These are phyloP conservation scores for Penicillium turbatum DNA, from an alignment of 495 filamentous ascomycete genomes.

Conservation along the genomic window DNA sequence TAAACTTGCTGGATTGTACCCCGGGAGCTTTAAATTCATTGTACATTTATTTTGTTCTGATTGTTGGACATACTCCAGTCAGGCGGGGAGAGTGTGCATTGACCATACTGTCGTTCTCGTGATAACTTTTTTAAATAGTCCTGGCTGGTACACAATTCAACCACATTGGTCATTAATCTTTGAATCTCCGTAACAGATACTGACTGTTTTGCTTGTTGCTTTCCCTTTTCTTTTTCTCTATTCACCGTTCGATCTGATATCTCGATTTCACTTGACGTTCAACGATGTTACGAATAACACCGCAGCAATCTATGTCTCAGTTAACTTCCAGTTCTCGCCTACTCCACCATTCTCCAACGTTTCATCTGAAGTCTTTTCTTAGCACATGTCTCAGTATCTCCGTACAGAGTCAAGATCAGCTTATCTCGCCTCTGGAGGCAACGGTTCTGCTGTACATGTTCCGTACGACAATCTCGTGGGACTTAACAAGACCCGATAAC, in stretches of 20 bases:
- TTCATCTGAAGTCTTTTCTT: not conserved
- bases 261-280: not conserved
- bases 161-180: not conserved
- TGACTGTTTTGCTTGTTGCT: no score
- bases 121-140: slow-evolving; percentile 18
- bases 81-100: slow-evolving; percentile 12
- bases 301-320: slow-evolving; percentile 1
- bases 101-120: slow-evolving; percentile 21
- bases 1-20: slow-evolving; percentile 6
- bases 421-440: not conserved
- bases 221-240: no score
- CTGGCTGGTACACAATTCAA: slow-evolving; percentile 14
- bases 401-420: not conserved
- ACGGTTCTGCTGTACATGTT: not conserved
- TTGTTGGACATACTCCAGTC: slow-evolving; percentile 7
- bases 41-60: slow-evolving; percentile 20
- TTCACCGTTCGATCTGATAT: no score
- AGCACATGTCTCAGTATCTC: not conserved
- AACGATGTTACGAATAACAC: not conserved
- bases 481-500: slow-evolving; percentile 1
- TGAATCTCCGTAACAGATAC: no score
- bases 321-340: not conserved
- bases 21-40: slow-evolving; percentile 16
- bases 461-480: slow-evolving; percentile 14
- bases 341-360: not conserved